Percentiles rank a stretch among this genome's conserved stretches.
Conservation (phyloP, 306 rosid species). For the Vicia faba region DNA sequence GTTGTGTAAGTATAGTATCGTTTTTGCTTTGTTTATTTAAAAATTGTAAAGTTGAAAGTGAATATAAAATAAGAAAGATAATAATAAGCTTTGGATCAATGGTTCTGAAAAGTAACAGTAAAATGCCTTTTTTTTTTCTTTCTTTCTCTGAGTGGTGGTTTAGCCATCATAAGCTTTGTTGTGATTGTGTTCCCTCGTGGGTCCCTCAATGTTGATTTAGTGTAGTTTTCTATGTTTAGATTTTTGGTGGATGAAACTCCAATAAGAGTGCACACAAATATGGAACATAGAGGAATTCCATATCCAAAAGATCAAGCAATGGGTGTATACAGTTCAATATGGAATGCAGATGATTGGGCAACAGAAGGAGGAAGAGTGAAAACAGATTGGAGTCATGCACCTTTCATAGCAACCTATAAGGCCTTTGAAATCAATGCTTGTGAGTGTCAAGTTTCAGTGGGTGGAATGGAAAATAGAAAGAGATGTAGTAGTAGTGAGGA, state of each 20-base stretch:
- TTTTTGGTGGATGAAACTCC: constrained; percentile 84
- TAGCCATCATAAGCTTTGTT: constrained; percentile 32
- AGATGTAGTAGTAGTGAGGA: constrained; percentile 58
- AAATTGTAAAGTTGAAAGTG: too few relatives aligned
- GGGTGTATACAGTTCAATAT: constrained; percentile 91
- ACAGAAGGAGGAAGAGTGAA: constrained; percentile 92
- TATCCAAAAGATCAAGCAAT: constrained; percentile 83
- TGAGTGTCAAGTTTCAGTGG: constrained; percentile 50
- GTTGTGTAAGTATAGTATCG: constrained; percentile 62
- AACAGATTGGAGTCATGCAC: constrained; percentile 93
- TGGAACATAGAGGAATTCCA: constrained; percentile 82
- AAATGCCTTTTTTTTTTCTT: constrained; percentile 31
- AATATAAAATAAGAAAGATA: too few relatives aligned
- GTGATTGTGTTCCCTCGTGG: constrained; percentile 20
- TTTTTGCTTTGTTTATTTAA: too few relatives aligned
- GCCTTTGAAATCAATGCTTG: constrained; percentile 73
- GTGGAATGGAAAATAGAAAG: constrained; percentile 47
- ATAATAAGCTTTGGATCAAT: not conserved
- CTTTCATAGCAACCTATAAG: constrained; percentile 67
- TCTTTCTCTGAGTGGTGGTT: constrained; percentile 29
- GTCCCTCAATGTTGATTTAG: constrained; percentile 18
- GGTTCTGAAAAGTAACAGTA: constrained; percentile 28
- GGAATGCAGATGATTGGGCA: constrained; percentile 99
- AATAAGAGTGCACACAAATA: constrained; percentile 79
- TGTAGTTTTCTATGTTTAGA: constrained; percentile 38